Percentiles rank a stretch among this genome's conserved stretches.
phyloP scores from a whole-genome alignment of 2,329 filamentous ascomycete species.

The Raffaelea deltoideospora region DNA sequence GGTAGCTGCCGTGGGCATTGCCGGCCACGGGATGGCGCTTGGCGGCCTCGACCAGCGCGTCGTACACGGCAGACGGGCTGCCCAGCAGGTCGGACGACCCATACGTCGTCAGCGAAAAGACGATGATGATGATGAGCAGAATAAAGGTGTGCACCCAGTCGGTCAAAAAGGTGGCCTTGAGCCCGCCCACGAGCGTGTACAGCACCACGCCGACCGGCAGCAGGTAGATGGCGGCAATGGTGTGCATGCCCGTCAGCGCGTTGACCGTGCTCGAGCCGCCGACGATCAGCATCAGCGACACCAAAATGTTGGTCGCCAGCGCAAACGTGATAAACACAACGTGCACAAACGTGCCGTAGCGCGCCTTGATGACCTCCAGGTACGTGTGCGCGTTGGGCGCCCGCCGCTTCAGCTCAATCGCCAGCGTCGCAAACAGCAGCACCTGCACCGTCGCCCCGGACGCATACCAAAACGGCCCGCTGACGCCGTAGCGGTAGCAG shows the following conservation, averaged over 20 bases:
- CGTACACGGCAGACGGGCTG: slow-evolving; percentile 63
- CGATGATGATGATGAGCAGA: slow-evolving; percentile 68
- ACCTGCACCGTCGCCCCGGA: slow-evolving; percentile 73
- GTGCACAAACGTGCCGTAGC: slow-evolving; percentile 60
- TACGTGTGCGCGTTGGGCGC: slow-evolving; percentile 80
- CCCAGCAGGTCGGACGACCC: slow-evolving; percentile 58
- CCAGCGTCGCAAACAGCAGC: slow-evolving; percentile 75
- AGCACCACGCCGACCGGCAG: slow-evolving; percentile 66
- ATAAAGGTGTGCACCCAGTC: slow-evolving; percentile 81
- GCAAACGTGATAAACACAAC: slow-evolving; percentile 71
- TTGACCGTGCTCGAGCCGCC: slow-evolving; percentile 65
- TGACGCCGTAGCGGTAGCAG: slow-evolving; percentile 63
- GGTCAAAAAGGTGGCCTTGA: slow-evolving; percentile 78
- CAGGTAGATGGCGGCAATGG: slow-evolving; percentile 70
- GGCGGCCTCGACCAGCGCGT: slow-evolving; percentile 56
- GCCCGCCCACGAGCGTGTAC: slow-evolving; percentile 64
- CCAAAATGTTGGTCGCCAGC: slow-evolving; percentile 71
- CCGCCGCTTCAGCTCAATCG: slow-evolving; percentile 76
- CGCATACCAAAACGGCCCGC: slow-evolving; percentile 46
- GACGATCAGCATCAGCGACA: slow-evolving; percentile 78
- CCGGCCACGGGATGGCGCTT: slow-evolving; percentile 59
- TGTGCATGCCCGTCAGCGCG: slow-evolving; percentile 58
- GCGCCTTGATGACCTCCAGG: slow-evolving; percentile 66
- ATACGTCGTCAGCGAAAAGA: slow-evolving; percentile 73
- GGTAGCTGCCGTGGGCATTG: slow-evolving; percentile 66